Conservation (phyloP, 116 monocot genomes). For the Posidonia oceanica region DNA sequence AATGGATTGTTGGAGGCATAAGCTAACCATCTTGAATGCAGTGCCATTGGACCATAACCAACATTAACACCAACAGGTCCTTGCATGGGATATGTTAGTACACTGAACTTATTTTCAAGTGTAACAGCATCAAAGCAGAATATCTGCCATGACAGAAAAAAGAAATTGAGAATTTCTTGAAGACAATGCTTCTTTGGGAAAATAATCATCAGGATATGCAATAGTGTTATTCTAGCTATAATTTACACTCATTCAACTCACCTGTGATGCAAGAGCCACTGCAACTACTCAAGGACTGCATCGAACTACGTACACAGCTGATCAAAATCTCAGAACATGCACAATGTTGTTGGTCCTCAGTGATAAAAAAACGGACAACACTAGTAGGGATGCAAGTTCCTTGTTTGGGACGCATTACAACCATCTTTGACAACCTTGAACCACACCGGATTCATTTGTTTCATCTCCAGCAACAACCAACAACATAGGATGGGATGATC, state of each 20-base stretch:
- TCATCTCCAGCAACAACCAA: conserved; percentile 91
- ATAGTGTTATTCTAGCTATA: too few relatives aligned
- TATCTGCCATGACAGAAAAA: conserved; percentile 45
- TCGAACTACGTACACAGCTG: conserved; percentile 83
- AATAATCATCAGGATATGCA: too few relatives aligned
- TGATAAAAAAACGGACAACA: conserved; percentile 87
- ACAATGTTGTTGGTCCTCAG: conserved; percentile 75
- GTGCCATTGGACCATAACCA: conserved; percentile 92
- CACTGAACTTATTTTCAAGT: conserved; percentile 95
- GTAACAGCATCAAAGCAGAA: conserved; percentile 96
- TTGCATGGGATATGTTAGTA: too few relatives aligned
- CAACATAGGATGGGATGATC: conserved; percentile 75
- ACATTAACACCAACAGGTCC: conserved; percentile 57
- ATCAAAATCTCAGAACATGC: conserved; percentile 84
- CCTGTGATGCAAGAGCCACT: too few relatives aligned
- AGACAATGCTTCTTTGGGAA: too few relatives aligned
- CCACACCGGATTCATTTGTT: conserved; percentile 62
- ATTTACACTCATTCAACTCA: too few relatives aligned
- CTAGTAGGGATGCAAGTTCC: conserved; percentile 58
- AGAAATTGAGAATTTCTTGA: too few relatives aligned
- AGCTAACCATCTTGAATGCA: conserved; percentile 92
- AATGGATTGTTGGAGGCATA: conserved; percentile 89
- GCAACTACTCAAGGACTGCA: too few relatives aligned
- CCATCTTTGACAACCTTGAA: conserved; percentile 81
- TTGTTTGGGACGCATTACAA: conserved; percentile 27